Base-by-base conservation (phyloP, 306 rosid genomes). In the Trichosanthes truncata region DNA sequence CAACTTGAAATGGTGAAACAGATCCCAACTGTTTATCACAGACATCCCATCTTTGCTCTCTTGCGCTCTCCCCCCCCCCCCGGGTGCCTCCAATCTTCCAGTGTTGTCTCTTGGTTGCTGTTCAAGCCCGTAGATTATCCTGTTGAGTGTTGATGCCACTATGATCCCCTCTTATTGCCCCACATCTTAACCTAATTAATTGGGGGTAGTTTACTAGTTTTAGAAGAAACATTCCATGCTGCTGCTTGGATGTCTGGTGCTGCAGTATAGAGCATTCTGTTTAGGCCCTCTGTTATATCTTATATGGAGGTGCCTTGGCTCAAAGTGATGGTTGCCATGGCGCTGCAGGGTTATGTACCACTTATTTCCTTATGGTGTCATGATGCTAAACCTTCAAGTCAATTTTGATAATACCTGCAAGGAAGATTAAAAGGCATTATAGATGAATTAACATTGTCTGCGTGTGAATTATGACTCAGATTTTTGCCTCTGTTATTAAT, bases 1-100 rank as follows among this genome's bases (percentile, higher is more conserved):
- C 53, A 92, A 85, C 84, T 87, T 94, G 89, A 94, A 85, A 88
- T 87, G 90, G 89, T 92, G 98, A 91, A 79, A 94, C 97, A 89
- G 79, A 84, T 94, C 97, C 97, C 84, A 92, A 45, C 72, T 92
- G 97, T 76, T 90, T 89, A 40, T 92, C 98, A 71, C 94, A 92
- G 73, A 82, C 88, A 74, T 90, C 97, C 67, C 69, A 52, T 52
- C 59, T 20, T 52, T 52, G 23, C 59, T 18, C 59, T 52, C 23
- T 18, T 18, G 26, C n/a, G n/a, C n/a, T n/a, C n/a, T n/a, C n/a
- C n/a, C n/a, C n/a, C n/a, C n/a, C n/a, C 23, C 26, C 61, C 26
- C 11, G 0, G 25, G 29, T 15, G 18, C 61, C 26, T 53, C 61
- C 61, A 55, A 55, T 55, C 61, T 52, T 18, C 10, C 21, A 5